phyloP scores from a whole-genome alignment of 1,139 yeast species.

The Debaryomyces nepalensis region DNA sequence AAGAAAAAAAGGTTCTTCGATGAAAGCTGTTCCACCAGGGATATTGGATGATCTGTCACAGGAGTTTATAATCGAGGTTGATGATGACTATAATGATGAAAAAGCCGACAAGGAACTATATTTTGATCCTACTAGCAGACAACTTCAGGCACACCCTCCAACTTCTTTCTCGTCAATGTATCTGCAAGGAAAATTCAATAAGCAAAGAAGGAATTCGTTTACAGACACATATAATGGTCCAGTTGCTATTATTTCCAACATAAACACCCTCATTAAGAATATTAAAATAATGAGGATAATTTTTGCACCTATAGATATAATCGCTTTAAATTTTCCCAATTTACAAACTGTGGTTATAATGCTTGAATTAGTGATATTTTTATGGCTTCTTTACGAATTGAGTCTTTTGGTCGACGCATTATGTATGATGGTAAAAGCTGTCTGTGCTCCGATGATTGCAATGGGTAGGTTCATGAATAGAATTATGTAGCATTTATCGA shows the following conservation, averaged over 20 bases:
- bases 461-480: slow-evolving; percentile 51
- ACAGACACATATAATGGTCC: slow-evolving; percentile 18
- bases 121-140: slow-evolving; percentile 39
- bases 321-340: slow-evolving; percentile 44
- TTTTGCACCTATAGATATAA: slow-evolving; percentile 49
- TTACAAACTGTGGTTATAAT: slow-evolving; percentile 46
- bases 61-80: slow-evolving; percentile 40
- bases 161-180: slow-evolving; percentile 31
- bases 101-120: slow-evolving; percentile 35
- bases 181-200: neutral
- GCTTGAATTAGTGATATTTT: slow-evolving; percentile 42
- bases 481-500: slow-evolving; percentile 30
- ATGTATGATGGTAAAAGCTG: slow-evolving; percentile 52
- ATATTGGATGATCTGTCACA: slow-evolving; percentile 17
- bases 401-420: slow-evolving; percentile 50
- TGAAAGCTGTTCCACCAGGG: neutral
- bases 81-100: slow-evolving; percentile 34
- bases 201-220: neutral
- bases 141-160: slow-evolving; percentile 40
- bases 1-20: neutral
- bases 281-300: slow-evolving; percentile 43
- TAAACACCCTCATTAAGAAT: slow-evolving; percentile 40
- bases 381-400: slow-evolving; percentile 50
- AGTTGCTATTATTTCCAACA: slow-evolving; percentile 30
- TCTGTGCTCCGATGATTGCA: slow-evolving; percentile 56